phyloP scores from a whole-genome alignment of 352 stramenopile genomes.

The Phytophthora cryptogea region DNA sequence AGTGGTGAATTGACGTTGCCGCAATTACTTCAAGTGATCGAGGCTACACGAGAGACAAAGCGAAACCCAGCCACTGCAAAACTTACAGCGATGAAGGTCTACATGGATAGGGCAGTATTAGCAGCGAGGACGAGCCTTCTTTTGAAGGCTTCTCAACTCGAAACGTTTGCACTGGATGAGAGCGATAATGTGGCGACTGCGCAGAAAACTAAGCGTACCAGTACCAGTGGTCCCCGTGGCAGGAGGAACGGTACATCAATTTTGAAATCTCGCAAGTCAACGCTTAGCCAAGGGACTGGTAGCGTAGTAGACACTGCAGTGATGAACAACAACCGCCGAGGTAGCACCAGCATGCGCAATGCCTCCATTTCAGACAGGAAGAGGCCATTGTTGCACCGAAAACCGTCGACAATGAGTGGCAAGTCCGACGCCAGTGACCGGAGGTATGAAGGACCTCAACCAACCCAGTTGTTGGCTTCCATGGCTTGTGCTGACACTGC shows the following conservation, averaged over 20 bases:
- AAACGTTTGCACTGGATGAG: neutral
- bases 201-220: neutral
- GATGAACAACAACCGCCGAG: neutral
- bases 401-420: neutral
- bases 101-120: neutral
- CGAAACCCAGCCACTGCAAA: neutral
- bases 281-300: neutral
- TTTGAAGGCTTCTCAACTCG: neutral
- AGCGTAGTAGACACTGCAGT: neutral
- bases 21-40: conserved; percentile 26
- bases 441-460: neutral
- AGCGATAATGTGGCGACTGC: neutral
- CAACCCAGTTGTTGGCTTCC: neutral
- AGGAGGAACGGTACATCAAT: neutral
- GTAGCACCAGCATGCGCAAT: neutral
- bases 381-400: neutral
- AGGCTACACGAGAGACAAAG: conserved; percentile 8
- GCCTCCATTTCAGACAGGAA: neutral
- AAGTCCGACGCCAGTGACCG: neutral
- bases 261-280: neutral
- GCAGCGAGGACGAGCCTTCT: neutral
- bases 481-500: neutral
- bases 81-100: conserved; percentile 3
- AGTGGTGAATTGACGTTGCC: conserved; percentile 18
- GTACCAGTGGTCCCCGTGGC: neutral